These are phyloP conservation scores for Acanthamoeba royreba DNA, from an alignment of 208 protist genomes.

Conservation along the genomic window DNA sequence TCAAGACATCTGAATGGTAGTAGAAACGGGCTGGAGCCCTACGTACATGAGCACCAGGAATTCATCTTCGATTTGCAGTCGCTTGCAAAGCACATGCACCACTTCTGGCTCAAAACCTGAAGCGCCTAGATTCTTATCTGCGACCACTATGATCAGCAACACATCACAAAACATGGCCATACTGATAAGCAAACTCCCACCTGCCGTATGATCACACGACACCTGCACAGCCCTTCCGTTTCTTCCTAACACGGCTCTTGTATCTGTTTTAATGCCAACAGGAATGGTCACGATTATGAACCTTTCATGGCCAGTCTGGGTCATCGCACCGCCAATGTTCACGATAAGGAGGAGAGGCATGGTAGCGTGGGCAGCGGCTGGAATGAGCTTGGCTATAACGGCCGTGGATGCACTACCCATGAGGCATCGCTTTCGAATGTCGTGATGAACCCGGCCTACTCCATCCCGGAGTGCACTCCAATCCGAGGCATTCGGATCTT, in stretches of 20 bases:
- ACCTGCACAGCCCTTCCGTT: not conserved
- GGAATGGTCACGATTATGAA: not conserved
- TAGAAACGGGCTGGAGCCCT: not conserved
- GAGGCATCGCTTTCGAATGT: not conserved
- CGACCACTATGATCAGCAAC: not conserved
- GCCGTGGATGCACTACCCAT: slow-evolving; percentile 9
- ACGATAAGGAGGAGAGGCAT: not conserved
- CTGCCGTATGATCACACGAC: not conserved
- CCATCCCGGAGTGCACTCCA: not conserved
- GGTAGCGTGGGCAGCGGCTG: not conserved
- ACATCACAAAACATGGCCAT: not conserved
- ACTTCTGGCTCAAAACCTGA: not conserved
- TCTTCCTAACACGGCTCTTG: not conserved
- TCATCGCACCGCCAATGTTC: not conserved
- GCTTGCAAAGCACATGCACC: not conserved
- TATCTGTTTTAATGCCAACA: not conserved
- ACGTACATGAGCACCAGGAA: not conserved
- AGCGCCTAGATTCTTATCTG: not conserved
- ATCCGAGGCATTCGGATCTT: not conserved
- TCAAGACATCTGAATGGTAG: not conserved
- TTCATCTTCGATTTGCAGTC: not conserved
- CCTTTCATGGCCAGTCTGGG: not conserved
- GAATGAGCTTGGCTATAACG: not conserved
- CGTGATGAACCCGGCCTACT: not conserved
- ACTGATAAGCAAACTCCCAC: not conserved